Evolutionary conservation across 139 green algal genomes (phyloP).

Genomic region (Cymbomonas tetramitiformis): DNA sequence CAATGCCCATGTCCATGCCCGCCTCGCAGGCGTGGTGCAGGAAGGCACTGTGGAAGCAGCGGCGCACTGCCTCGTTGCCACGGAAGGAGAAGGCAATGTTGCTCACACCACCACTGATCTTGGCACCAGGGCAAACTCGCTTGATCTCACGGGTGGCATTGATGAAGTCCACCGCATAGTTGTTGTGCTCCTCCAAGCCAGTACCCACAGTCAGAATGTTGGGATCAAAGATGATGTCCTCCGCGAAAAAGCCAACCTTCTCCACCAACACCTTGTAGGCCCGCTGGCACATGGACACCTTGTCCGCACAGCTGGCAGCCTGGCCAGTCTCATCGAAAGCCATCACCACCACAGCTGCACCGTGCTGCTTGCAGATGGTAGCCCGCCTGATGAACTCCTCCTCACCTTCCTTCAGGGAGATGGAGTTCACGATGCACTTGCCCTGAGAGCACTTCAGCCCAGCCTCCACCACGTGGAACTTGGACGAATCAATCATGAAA

Average conservation of each 20-base stretch:
- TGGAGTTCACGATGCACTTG: conserved; percentile 97
- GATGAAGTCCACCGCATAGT: conserved; percentile 98
- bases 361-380: conserved; percentile 61
- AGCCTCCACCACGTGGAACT: conserved; percentile 92
- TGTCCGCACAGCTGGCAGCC: conserved; percentile 21
- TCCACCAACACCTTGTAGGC: conserved; percentile 90
- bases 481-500: conserved; percentile 97
- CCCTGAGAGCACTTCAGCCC: conserved; percentile 88
- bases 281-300: conserved; percentile 79
- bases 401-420: conserved; percentile 94
- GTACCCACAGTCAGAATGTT: conserved; percentile 97
- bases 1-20: conserved; percentile 99
- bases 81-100: conserved; percentile 98
- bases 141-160: conserved; percentile 81
- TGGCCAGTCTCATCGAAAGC: conserved; percentile 90
- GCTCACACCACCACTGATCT: conserved; percentile 89
- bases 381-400: conserved; percentile 74
- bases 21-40: conserved; percentile 80
- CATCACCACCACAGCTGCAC: conserved; percentile 92
- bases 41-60: conserved; percentile 84
- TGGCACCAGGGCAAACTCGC: conserved; percentile 73
- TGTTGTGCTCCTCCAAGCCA: conserved; percentile 92
- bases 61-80: conserved; percentile 84
- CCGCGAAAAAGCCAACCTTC: conserved; percentile 76
- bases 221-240: conserved; percentile 98